Conservation (phyloP, 306 rosid species). For the Vigna nakashimae region DNA sequence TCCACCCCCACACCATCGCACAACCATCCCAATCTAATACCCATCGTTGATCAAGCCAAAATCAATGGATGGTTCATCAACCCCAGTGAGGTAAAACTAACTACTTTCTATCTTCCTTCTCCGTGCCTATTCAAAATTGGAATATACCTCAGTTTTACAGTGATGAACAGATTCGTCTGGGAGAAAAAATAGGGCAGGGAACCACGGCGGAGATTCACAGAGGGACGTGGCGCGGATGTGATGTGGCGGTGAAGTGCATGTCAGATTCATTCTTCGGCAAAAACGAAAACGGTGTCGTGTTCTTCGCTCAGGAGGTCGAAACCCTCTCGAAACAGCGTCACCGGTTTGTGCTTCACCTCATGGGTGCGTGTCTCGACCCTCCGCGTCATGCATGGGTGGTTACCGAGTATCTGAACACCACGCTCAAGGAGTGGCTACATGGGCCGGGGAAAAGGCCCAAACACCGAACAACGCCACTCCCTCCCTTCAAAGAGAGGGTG, state of each 20-base stretch:
- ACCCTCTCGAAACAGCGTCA: conserved; percentile 75
- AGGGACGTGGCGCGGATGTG: conserved; percentile 77
- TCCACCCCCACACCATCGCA: conserved; percentile 4
- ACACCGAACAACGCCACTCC: conserved; percentile 55
- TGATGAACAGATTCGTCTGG: conserved; percentile 55
- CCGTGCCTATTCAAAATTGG: too few species aligned
- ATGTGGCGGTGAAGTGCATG: conserved; percentile 83
- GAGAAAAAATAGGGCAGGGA: conserved; percentile 76
- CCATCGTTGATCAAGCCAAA: conserved; percentile 63
- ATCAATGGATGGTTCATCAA: conserved; percentile 73
- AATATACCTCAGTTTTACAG: too few species aligned
- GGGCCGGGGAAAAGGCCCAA: conserved; percentile 63
- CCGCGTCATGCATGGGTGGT: conserved; percentile 79
- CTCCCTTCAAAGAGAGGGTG: conserved; percentile 61
- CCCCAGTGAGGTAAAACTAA: conserved; percentile 62
- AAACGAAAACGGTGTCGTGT: conserved; percentile 58
- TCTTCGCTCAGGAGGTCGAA: conserved; percentile 73
- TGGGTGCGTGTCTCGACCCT: conserved; percentile 87
- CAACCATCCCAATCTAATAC: conserved; percentile 50
- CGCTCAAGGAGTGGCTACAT: conserved; percentile 79
- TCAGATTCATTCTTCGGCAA: conserved; percentile 58
- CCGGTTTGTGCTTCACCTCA: conserved; percentile 65
- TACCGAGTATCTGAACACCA: conserved; percentile 58
- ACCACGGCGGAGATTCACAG: conserved; percentile 68
- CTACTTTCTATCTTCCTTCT: background rate